A percentile compares a stretch with the other conserved stretches of the same genome.
Evolutionary conservation across 768 basidiomycete genomes (phyloP).

Genomic region (Crassisporium funariophilum): DNA sequence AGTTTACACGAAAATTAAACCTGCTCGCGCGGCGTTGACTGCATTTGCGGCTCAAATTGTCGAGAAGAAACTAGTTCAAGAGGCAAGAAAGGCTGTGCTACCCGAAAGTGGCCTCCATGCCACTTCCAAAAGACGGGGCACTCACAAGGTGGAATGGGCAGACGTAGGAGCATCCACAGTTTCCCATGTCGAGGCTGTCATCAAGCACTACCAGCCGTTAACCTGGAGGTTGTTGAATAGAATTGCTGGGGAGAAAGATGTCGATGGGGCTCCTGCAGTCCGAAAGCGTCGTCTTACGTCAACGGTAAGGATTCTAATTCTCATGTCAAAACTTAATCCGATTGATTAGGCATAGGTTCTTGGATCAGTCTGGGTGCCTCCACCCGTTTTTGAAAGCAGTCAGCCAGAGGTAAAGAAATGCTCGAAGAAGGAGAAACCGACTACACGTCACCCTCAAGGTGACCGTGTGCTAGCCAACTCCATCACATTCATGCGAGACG

Average conservation of each 20-base stretch:
- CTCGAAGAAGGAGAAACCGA: background rate
- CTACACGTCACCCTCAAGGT: constrained; percentile 8
- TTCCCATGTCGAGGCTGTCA: background rate
- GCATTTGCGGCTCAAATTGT: constrained; percentile 31
- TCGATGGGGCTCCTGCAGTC: background rate
- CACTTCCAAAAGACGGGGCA: background rate
- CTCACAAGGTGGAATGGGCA: background rate
- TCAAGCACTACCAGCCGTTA: constrained; percentile 4
- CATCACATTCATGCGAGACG: constrained; percentile 26
- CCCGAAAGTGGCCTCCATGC: constrained; percentile 16
- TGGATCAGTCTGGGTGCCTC: constrained; percentile 5
- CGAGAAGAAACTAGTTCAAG: constrained; percentile 17
- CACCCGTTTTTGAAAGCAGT: background rate
- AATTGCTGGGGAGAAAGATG: constrained; percentile 8
- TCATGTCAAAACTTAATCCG: background rate
- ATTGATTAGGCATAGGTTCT: constrained; percentile 1
- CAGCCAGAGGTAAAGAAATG: background rate
- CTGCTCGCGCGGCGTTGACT: constrained; percentile 27
- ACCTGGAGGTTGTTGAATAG: background rate
- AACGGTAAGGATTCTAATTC: background rate
- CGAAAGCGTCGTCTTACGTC: background rate
- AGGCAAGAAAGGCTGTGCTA: constrained; percentile 20
- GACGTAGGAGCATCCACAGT: constrained; percentile 8
- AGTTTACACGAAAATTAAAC: constrained; percentile 21
- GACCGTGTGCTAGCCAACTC: constrained; percentile 27